Percentiles rank a stretch among this genome's conserved stretches.
phyloP scores from a whole-genome alignment of 257 asterid species.

The Petunia axillaris region DNA sequence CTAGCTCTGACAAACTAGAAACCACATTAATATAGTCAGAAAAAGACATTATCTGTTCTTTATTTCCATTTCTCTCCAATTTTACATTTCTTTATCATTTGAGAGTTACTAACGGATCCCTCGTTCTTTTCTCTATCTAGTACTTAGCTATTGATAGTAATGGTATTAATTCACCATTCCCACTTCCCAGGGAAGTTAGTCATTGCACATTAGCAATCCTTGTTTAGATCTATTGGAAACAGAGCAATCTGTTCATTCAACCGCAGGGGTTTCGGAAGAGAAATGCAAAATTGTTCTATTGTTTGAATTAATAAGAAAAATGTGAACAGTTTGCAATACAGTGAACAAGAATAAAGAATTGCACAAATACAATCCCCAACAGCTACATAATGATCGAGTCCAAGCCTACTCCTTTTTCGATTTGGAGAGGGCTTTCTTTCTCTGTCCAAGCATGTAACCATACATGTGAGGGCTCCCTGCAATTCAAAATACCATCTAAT shows the following conservation, averaged over 20 bases:
- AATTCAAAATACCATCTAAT: not conserved
- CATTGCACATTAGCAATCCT: not conserved
- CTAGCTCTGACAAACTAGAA: no score
- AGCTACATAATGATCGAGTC: not conserved
- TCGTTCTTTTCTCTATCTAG: no score
- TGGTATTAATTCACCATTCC: no score
- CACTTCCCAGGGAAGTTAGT: no score
- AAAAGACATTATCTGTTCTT: no score
- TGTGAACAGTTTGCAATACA: not conserved
- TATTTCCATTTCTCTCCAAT: no score
- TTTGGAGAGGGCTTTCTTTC: conserved; percentile 82
- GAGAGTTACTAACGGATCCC: no score
- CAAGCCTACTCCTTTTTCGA: conserved; percentile 54
- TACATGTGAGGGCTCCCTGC: conserved; percentile 80
- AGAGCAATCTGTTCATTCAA: not conserved
- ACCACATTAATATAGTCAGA: no score
- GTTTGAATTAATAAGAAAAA: not conserved
- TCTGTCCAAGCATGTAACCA: conserved; percentile 83
- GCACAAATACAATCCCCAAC: not conserved
- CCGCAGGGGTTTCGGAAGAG: not conserved
- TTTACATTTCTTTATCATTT: no score
- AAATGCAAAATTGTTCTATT: conserved; percentile 11
- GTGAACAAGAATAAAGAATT: not conserved
- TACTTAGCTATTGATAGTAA: no score
- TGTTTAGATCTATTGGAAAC: not conserved